Evolutionary conservation across 108 stramenopile species (phyloP).

Genomic region (Bacterosira constricta): DNA sequence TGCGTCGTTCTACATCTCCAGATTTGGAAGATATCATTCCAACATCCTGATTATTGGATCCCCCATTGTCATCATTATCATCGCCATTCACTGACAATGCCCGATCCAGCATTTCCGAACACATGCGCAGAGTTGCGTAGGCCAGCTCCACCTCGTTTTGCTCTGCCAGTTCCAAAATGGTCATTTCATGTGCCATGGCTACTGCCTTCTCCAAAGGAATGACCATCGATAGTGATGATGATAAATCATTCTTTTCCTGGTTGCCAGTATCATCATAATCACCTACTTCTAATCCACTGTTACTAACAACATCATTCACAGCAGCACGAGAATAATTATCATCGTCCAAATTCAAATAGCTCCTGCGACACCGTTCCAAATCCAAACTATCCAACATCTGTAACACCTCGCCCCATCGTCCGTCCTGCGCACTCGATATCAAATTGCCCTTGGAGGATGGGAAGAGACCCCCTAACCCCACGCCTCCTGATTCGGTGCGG

Average conservation of each 20-base stretch:
- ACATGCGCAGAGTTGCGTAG: constrained; percentile 47
- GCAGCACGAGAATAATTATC: constrained; percentile 5
- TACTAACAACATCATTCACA: neutral
- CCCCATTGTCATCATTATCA: constrained; percentile 9
- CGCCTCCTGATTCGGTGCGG: constrained; percentile 69
- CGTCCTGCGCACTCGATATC: constrained; percentile 29
- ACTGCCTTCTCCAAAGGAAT: constrained; percentile 30
- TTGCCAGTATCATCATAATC: constrained; percentile 10
- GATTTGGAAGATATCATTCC: constrained; percentile 18
- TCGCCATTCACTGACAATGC: constrained; percentile 8
- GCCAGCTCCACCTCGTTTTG: constrained; percentile 53
- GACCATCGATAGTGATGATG: neutral
- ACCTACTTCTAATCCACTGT: neutral
- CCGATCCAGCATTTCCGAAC: constrained; percentile 40
- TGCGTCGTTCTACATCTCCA: constrained; percentile 62
- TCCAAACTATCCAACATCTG: constrained; percentile 44
- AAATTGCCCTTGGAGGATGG: constrained; percentile 19
- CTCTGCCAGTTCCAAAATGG: constrained; percentile 64
- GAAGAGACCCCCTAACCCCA: constrained; percentile 49
- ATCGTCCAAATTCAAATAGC: too few relatives aligned
- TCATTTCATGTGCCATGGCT: constrained; percentile 61
- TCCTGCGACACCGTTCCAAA: constrained; percentile 17
- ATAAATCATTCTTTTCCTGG: neutral
- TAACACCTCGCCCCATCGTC: constrained; percentile 71
- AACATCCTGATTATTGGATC: neutral